Evolutionary conservation across 495 filamentous ascomycete species (phyloP).

Genomic region (Parathielavia appendiculata): DNA sequence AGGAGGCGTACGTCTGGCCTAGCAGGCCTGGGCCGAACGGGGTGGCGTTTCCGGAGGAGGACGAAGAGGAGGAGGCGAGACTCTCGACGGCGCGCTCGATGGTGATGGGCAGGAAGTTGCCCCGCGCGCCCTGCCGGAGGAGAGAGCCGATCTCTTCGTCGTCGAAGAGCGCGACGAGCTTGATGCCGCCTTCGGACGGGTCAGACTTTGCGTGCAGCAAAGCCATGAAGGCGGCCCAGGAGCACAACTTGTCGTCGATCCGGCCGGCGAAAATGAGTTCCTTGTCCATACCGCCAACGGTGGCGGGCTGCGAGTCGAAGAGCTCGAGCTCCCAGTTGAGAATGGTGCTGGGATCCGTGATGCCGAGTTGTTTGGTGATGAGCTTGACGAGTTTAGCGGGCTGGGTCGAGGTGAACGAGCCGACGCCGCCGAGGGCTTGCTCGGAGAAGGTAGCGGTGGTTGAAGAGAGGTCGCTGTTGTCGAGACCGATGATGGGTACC

Average conservation of each 20-base stretch:
- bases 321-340: slow-evolving; percentile 98
- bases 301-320: slow-evolving; percentile 83
- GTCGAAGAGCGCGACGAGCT: slow-evolving; percentile 87
- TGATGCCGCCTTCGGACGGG: slow-evolving; percentile 57
- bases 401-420: slow-evolving; percentile 73
- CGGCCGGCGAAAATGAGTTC: slow-evolving; percentile 93
- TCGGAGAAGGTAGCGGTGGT: slow-evolving; percentile 28
- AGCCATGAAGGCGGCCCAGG: slow-evolving; percentile 82
- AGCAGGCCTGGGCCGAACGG: slow-evolving; percentile 61
- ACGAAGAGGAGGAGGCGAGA: slow-evolving; percentile 39
- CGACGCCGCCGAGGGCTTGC: slow-evolving; percentile 40
- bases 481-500: slow-evolving; percentile 88
- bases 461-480: slow-evolving; percentile 59
- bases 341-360: slow-evolving; percentile 65
- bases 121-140: slow-evolving; percentile 81
- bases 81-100: slow-evolving; percentile 77
- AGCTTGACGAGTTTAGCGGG: slow-evolving; percentile 77
- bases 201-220: slow-evolving; percentile 61
- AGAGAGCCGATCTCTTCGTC: slow-evolving; percentile 92
- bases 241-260: slow-evolving; percentile 96
- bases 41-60: slow-evolving; percentile 17
- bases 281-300: slow-evolving; percentile 78
- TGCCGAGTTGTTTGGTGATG: slow-evolving; percentile 67
- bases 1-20: slow-evolving; percentile 82
- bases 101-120: slow-evolving; percentile 76